Evolutionary conservation across 2,329 filamentous ascomycete species (phyloP), one percentile per base, ranked within the genome.

Genomic region (Penicillium sp.): DNA sequence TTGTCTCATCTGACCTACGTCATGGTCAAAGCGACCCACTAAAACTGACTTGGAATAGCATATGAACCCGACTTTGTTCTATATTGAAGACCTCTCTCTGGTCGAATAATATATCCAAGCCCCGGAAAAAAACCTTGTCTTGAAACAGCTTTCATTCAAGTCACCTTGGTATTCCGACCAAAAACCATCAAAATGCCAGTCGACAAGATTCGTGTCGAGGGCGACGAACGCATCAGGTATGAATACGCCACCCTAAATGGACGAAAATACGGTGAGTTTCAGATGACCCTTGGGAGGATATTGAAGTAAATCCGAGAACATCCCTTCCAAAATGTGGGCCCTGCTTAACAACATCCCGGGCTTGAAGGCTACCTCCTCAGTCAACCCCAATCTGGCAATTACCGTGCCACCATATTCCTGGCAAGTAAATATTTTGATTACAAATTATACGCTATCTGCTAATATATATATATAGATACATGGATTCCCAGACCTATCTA

Each of bases 401-500:
- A 76, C 62, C 79, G 73, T 59, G 79, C 77, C 27, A 85, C 82
- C 0, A 76, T 86, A 16, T 79, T 87, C 59, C 74, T 87, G 56
- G 80, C 85, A 65, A 54, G 68, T 59, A 19, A 31, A 11, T 42
- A 9, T 42, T 6, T 4, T 21, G 11, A 39, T 13, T 5, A 9
- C 5, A 42, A 8, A 8, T 3, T 2, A 31, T n/a, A 39, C 33
- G 13, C 1, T 10, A 35, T 35, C 58, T 35, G 60, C 26, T 19
- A 3, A 35, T 14, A 26, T 19, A 43, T 19, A 43, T 19, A 29
- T 21, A 52, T 46, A 83, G 81, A 78, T 90, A 69, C 89, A 92
- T 74, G 93, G 93, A 63, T 96, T 88, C 77, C 93, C 93, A 0
- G 92, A 96, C 75, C 76, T 95, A 19, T 85, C 86, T 9, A 87